Base-by-base conservation (phyloP, 148 eudicot genomes). In the Camellia granthamiana region DNA sequence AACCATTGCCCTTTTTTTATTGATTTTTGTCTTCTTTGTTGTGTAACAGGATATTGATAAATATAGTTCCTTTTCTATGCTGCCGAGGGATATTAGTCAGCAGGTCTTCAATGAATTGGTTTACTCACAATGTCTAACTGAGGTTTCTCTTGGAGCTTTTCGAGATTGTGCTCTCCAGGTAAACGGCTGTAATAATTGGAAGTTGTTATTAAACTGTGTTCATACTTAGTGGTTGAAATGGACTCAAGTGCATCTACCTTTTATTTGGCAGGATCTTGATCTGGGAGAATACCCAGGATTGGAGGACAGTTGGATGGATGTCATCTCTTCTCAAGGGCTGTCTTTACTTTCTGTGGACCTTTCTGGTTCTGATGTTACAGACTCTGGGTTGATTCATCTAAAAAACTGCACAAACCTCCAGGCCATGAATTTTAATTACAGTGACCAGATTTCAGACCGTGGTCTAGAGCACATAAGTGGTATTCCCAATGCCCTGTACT, bases 81-180 rank as follows among this genome's bases (percentile, higher is more conserved):
- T 90, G 74, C 97, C 97, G 67, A 87, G 94, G 86, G 97, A 92
- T 81, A 84, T 92, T 69, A 92, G 86, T 79, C 97, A 92, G 78
- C 91, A 88, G 79, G 83, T 92, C n/a, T 88, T 92, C 79, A 85
- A 90, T 80, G 92, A 90, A 80, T 79, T 90, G 82, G 91, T 90
- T 73, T 76, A 60, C 82, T 85, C 90, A 5, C 88, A 85, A 68
- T 51, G 85, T 78, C 84, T 92, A n/a, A 84, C 82, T 46, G 90
- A 82, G 56, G 85, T 46, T 66, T 77, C 76, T 78, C 87, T 90
- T 73, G 83, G 84, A 82, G 90, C 97, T 56, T 92, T 92, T 84
- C 85, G 92, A 56, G 93, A 92, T 78, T 92, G 92, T 85, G 91
- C 89, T 75, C 92, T 92, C 59, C 85, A 92, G 93, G 97, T 90